These are phyloP conservation scores for Tothia fuscella DNA, from an alignment of 2,329 filamentous ascomycete genomes.

Conservation along the genomic window DNA sequence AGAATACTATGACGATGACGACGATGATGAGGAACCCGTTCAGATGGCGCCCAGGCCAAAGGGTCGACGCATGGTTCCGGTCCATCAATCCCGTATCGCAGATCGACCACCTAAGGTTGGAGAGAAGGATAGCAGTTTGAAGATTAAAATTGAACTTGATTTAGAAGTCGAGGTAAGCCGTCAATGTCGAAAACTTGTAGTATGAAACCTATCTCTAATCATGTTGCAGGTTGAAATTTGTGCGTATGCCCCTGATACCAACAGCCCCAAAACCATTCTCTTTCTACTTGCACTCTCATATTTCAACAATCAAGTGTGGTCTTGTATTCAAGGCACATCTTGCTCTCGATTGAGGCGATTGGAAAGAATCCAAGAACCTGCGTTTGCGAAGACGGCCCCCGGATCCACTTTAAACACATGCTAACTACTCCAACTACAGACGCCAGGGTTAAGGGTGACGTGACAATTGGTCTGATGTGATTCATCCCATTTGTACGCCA, in stretches of 20 bases:
- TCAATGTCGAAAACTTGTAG: neutral
- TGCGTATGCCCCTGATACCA: too few relatives aligned
- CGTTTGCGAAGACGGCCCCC: too few relatives aligned
- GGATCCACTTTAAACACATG: too few relatives aligned
- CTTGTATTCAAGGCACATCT: too few relatives aligned
- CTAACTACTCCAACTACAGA: too few relatives aligned
- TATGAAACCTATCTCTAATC: neutral
- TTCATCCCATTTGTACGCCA: constrained; percentile 1
- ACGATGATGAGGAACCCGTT: constrained; percentile 31
- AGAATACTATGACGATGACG: constrained; percentile 17
- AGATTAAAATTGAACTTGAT: constrained; percentile 32
- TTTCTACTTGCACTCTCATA: too few relatives aligned
- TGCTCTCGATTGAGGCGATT: too few relatives aligned
- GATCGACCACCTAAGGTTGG: constrained; percentile 25
- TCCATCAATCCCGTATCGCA: constrained; percentile 28
- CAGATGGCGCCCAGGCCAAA: constrained; percentile 10
- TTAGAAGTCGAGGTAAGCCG: constrained; percentile 20
- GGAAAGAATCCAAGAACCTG: too few relatives aligned
- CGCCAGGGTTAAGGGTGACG: constrained; percentile 22
- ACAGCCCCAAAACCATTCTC: too few relatives aligned
- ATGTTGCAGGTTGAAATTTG: constrained; percentile 18
- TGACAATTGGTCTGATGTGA: constrained; percentile 22
- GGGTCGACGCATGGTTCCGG: constrained; percentile 18
- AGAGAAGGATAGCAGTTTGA: constrained; percentile 26
- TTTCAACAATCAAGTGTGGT: too few relatives aligned